Evolutionary conservation across 352 stramenopile species (phyloP), one percentile per base, ranked within the genome.

Genomic region (Phytopythium chamaehyphon): DNA sequence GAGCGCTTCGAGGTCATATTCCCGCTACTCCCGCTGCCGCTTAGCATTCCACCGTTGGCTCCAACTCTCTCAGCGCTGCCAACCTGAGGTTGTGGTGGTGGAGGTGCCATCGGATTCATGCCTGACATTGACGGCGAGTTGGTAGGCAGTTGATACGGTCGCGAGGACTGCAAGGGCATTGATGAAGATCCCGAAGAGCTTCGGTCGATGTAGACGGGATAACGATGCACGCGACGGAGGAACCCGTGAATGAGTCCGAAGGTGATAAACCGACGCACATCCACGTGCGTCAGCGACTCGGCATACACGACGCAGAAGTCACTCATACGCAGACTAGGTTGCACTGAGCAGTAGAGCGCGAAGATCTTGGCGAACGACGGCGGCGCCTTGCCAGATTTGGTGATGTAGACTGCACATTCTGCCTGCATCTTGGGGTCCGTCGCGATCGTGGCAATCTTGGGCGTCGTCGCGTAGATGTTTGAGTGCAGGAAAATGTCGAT

Each of bases 401-500:
- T 76, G 47, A 95, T 81, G 63, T 95, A 95, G 51, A 79, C 57
- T 10, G 84, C 71, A 40, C 84, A 95, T 40, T 86, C 81, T 14
- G 68, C 75, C 57, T 92, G 81, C 14, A 95, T 58, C 55, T 83
- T 76, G 2, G 59, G 45, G 23, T 93, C 72, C 31, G 73, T 78
- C 8, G 78, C 73, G 18, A 95, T 61, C 5, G 51, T 42, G 12
- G 73, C 59, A 40, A 95, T 90, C 47, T 74, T 71, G 19, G 66
- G 62, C 4, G 81, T 90, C 10, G 73, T 86, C 7, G 75, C 71
- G 63, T 96, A 96, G 42, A 95, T 91, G 62, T 96, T 96, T 10
- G 81, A 89, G 66, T 96, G 83, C 40, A 94, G 61, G 52, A 96
- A 96, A 55, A 96, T 95, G 56, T 96, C 88, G 43, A 95, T 91